Base-by-base conservation (phyloP, 495 filamentous ascomycete genomes). In the Extremus antarcticus region DNA sequence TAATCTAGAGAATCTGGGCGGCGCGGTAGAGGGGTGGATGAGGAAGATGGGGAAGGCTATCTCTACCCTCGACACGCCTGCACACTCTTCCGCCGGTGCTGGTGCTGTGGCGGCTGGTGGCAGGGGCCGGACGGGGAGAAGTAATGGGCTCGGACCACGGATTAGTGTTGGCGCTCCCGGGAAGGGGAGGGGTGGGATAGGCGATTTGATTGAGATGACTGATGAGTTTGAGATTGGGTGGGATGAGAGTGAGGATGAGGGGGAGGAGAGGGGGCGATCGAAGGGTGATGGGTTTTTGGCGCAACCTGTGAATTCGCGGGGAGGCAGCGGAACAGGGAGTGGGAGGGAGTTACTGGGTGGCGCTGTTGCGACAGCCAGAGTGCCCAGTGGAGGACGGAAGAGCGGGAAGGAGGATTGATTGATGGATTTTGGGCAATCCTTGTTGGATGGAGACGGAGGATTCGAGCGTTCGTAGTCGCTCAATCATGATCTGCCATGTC, bases 21-120 rank as follows among this genome's bases (percentile, higher is more conserved):
- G 86, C 13, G 85, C 83, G 13, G 78, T 98, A 25, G 91, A 96
- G 68, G 81, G 83, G 7, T 98, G 92, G 88, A 76, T 96, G 58
- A 74, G 89, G 43, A 88, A 84, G 57, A 78, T 91, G 52, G 87
- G 85, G 38, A 79, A 79, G 60, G 74, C 74, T 13, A 71, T 71
- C 21, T 35, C 29, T 7, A 35, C 4, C 7, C 29, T 35, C 29
- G 29, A 35, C n/a, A 78, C 76, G 29, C 72, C 78, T 0, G 64
- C 72, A 3, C 51, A 77, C 15, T 13, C 29, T 35, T 4, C 67
- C 71, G 71, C 3, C 19, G 19, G 45, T 11, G 20, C 4, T 13
- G 29, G 29, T 13, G 29, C 7, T 35, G 7, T 13, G 4, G 29
- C 7, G 29, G 13, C 29, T 13, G 29, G 29, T 4, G 29, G 29